A percentile compares a stretch with the other conserved stretches of the same genome.
These are phyloP conservation scores for Suhomyces sp. DNA, from an alignment of 805 yeast species.

Conservation along the genomic window DNA sequence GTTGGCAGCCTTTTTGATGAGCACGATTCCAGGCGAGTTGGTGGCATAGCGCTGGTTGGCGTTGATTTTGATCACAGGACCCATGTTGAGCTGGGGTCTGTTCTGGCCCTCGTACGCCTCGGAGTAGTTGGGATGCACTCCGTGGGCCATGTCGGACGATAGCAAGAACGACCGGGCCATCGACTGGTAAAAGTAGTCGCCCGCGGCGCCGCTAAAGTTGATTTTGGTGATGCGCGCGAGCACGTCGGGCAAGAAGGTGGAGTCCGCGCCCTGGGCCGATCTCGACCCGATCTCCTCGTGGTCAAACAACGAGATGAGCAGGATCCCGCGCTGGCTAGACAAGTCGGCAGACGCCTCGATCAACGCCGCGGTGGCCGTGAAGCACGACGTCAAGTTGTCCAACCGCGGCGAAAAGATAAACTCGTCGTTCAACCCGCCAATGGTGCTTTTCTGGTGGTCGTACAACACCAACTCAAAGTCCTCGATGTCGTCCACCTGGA, in stretches of 20 bases:
- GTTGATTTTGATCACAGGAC: constrained; percentile 90
- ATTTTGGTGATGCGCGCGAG: constrained; percentile 58
- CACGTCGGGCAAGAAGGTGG: constrained; percentile 81
- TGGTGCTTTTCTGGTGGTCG: constrained; percentile 77
- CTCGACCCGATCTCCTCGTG: constrained; percentile 95
- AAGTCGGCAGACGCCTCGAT: constrained; percentile 49
- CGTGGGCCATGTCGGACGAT: constrained; percentile 97
- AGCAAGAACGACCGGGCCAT: constrained; percentile 79
- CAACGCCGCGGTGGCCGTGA: constrained; percentile 70
- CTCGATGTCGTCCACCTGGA: constrained; percentile 58
- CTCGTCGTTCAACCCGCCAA: constrained; percentile 90
- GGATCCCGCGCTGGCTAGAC: constrained; percentile 53
- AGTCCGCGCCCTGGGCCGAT: constrained; percentile 95
- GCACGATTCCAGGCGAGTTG: constrained; percentile 82
- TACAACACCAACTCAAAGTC: constrained; percentile 86
- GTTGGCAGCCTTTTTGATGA: constrained; percentile 70
- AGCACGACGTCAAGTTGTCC: constrained; percentile 88
- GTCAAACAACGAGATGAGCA: constrained; percentile 80
- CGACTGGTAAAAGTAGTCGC: constrained; percentile 45
- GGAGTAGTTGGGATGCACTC: constrained; percentile 89
- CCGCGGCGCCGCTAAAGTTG: constrained; percentile 17
- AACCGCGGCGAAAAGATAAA: constrained; percentile 88
- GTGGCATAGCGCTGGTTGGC: constrained; percentile 96
- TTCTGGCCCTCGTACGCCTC: constrained; percentile 74
- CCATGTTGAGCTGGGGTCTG: constrained; percentile 76